phyloP scores from a whole-genome alignment of 768 basidiomycete species.

The Mycena amicta region DNA sequence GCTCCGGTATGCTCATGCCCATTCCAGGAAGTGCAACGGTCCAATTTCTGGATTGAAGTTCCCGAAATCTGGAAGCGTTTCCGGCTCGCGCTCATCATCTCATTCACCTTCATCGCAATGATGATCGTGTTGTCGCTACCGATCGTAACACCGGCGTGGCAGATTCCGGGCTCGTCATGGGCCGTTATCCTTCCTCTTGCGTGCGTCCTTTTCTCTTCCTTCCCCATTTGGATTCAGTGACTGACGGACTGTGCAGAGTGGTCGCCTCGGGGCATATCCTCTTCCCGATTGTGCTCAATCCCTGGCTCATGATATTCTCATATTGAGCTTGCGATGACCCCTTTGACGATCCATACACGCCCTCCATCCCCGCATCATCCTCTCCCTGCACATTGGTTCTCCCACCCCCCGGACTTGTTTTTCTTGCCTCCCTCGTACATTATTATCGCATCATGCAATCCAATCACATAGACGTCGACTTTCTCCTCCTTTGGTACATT shows the following conservation, averaged over 20 bases:
- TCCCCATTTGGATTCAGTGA: not conserved
- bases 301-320: slow-evolving; percentile 87
- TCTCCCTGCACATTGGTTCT: not conserved
- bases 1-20: too few relatives aligned
- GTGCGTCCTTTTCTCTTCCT: slow-evolving; percentile 39
- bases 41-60: slow-evolving; percentile 90
- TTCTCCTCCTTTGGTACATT: slow-evolving; percentile 12
- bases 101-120: slow-evolving; percentile 48
- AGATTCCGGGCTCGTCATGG: slow-evolving; percentile 64
- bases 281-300: slow-evolving; percentile 86
- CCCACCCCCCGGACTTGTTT: slow-evolving; percentile 2
- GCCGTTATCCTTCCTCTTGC: slow-evolving; percentile 76
- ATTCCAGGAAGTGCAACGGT: slow-evolving; percentile 79
- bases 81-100: slow-evolving; percentile 63
- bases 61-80: slow-evolving; percentile 83
- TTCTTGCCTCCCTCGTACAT: not conserved
- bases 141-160: slow-evolving; percentile 65
- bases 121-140: slow-evolving; percentile 60
- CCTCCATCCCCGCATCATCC: too few relatives aligned
- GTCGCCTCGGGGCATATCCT: slow-evolving; percentile 68
- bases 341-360: too few relatives aligned
- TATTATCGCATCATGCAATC: slow-evolving; percentile 2
- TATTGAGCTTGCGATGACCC: slow-evolving; percentile 34
- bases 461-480: slow-evolving; percentile 6
- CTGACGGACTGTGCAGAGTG: slow-evolving; percentile 40